Evolutionary conservation across 2,329 filamentous ascomycete species (phyloP).

Genomic region (Pseudogymnoascus destructans): DNA sequence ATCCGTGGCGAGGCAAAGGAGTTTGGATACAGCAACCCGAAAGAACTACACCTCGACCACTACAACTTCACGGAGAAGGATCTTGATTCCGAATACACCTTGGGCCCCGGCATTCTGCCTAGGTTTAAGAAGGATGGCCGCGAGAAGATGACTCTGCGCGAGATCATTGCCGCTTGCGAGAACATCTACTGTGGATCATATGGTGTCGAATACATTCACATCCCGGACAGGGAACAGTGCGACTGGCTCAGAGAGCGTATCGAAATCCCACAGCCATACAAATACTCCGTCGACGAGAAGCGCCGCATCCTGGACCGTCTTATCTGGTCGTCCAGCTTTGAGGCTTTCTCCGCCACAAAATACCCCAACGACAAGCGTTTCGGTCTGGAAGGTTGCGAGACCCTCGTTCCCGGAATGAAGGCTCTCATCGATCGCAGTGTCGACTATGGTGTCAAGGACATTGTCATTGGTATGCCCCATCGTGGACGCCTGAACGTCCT

Average conservation of each 20-base stretch:
- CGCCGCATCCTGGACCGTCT: conserved; percentile 90
- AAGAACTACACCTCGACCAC: conserved; percentile 83
- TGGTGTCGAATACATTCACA: conserved; percentile 97
- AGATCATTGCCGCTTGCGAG: conserved; percentile 89
- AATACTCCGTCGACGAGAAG: conserved; percentile 97
- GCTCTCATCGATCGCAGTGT: conserved; percentile 96
- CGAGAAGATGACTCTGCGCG: conserved; percentile 91
- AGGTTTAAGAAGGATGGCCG: conserved; percentile 79
- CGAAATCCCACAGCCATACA: conserved; percentile 88
- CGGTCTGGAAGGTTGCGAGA: conserved; percentile 93
- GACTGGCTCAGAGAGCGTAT: conserved; percentile 95
- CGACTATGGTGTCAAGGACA: conserved; percentile 97
- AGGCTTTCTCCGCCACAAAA: conserved; percentile 88
- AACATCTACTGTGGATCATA: conserved; percentile 96
- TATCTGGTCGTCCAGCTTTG: conserved; percentile 98
- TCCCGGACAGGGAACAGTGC: conserved; percentile 91
- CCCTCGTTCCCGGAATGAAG: conserved; percentile 97
- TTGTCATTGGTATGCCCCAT: conserved; percentile 98
- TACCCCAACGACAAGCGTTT: conserved; percentile 99
- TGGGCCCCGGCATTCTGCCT: conserved; percentile 89
- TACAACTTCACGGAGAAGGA: conserved; percentile 95
- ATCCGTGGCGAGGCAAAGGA: conserved; percentile 77
- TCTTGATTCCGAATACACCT: conserved; percentile 77
- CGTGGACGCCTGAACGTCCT: conserved; percentile 96
- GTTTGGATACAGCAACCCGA: conserved; percentile 76